Conservation (phyloP, 164 flowering plant genomes). For the Tetrastigma voinierianum region DNA sequence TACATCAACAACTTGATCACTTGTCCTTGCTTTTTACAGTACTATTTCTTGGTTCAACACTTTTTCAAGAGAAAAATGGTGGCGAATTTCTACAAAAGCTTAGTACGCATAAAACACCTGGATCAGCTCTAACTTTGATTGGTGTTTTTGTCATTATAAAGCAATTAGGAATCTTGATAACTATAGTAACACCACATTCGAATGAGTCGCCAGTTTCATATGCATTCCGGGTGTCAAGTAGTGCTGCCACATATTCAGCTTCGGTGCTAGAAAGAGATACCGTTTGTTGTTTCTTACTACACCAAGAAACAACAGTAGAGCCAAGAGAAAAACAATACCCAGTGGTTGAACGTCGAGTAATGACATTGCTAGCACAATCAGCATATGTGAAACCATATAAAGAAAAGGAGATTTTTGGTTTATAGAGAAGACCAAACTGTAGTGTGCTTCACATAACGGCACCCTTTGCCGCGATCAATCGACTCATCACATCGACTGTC, state of each 20-base stretch:
- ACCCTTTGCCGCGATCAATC: slow-evolving; percentile 2
- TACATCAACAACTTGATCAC: slow-evolving; percentile 16
- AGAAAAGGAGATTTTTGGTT: slow-evolving; percentile 1
- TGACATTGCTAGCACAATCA: neutral
- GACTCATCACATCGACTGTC: slow-evolving; percentile 1
- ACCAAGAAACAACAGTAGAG: too few species aligned
- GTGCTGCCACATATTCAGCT: slow-evolving; percentile 20
- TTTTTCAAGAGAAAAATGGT: neutral
- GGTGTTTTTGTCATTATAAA: slow-evolving; percentile 6
- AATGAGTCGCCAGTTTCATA: slow-evolving; percentile 7
- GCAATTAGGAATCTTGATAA: neutral
- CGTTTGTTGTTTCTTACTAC: neutral
- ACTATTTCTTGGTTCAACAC: slow-evolving; percentile 10
- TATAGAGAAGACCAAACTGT: too few species aligned
- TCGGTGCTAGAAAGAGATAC: slow-evolving; percentile 14
- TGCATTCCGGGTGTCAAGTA: slow-evolving; percentile 14
- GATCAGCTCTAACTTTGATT: slow-evolving; percentile 1
- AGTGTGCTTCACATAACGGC: too few species aligned
- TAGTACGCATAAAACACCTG: slow-evolving; percentile 5
- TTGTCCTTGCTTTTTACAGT: slow-evolving; percentile 3
- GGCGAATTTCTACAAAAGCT: neutral
- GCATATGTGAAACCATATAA: slow-evolving; percentile 6
- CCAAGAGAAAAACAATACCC: too few species aligned
- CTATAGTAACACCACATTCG: slow-evolving; percentile 3
- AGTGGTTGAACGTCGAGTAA: too few species aligned